Evolutionary conservation across 2,329 filamentous ascomycete species (phyloP).

Genomic region (Arthroderma uncinatum): DNA sequence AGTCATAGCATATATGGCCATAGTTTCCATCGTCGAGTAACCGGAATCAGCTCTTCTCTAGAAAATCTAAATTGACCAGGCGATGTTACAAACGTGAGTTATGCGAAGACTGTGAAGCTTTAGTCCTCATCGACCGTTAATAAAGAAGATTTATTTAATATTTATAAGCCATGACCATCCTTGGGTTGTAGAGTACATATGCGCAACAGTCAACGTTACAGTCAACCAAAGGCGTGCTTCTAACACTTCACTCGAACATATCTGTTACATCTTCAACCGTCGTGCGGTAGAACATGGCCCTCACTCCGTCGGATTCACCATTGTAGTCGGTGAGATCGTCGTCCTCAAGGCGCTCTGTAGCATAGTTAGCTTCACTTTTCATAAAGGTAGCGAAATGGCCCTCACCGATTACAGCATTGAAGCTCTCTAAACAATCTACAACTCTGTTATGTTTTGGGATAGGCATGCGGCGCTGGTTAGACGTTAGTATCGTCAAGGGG

Average conservation of each 20-base stretch:
- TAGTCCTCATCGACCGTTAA: background rate
- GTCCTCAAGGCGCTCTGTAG: slow-evolving; percentile 4
- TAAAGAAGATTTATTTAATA: background rate
- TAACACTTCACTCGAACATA: background rate
- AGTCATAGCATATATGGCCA: too few species aligned
- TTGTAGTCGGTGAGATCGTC: slow-evolving; percentile 1
- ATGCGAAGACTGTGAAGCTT: too few species aligned
- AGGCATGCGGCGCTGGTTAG: background rate
- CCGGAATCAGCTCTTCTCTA: too few species aligned
- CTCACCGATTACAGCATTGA: slow-evolving; percentile 12
- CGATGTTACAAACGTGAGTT: too few species aligned
- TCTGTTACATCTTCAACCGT: background rate
- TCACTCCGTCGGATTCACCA: background rate
- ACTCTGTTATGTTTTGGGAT: slow-evolving; percentile 4
- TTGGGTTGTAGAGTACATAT: background rate
- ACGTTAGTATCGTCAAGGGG: background rate
- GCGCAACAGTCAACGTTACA: background rate
- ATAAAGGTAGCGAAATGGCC: background rate
- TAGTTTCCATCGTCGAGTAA: too few species aligned
- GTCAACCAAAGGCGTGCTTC: background rate
- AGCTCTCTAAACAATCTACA: slow-evolving; percentile 8
- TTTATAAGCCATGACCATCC: background rate
- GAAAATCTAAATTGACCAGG: too few species aligned
- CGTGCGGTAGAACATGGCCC: slow-evolving; percentile 6
- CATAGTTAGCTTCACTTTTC: background rate